Evolutionary conservation across 192 early-diverging fungal genomes (phyloP), one percentile per base, ranked within the genome.

Genomic region (Gigaspora rosea): DNA sequence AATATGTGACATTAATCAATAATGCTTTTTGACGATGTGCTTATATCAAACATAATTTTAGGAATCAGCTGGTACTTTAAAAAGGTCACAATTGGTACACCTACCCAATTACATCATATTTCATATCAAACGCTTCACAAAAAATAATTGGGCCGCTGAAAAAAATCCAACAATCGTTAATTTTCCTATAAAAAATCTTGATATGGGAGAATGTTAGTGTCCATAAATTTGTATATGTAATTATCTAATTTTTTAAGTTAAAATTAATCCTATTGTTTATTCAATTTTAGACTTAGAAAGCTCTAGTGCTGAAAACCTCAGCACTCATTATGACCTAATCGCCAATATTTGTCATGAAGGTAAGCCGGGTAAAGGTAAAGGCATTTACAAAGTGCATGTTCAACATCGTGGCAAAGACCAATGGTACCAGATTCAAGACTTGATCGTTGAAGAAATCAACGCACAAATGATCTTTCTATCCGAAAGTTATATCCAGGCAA

Each of bases 131-230:
- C 87, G 97, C 12, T 95, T 99, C 71, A 89, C 90, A 0, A 96
- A 94, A 75, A 94, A 92, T 81, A 93, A 90, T 61, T 94, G 92
- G 83, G 82, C 87, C 1, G 79, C 82, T 22, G 97, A 99, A 79
- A 97, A 97, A 83, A 99, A 99, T 79, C 94, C 94, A 0, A 99
- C 97, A 0, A 96, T 99, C 76, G 95, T 99, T 5, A 97, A 95
- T 73, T 99, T 95, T 71, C 93, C 96, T 2, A 92, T 97, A 57
- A 92, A 91, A 65, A 92, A 92, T 71, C 79, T 97, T 8, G 91
- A 95, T 68, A 91, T 99, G 91, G 78, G 89, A 12, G 90, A 94
- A 33, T 92, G 93, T 95, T 88, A 78, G 83, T 74, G 4, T 41
- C 41, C 7, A 41, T 41, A 41, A 41, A 41, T 41, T 41, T 41